phyloP scores from a whole-genome alignment of 139 green algal genomes.

The Monoraphidium neglectum region DNA sequence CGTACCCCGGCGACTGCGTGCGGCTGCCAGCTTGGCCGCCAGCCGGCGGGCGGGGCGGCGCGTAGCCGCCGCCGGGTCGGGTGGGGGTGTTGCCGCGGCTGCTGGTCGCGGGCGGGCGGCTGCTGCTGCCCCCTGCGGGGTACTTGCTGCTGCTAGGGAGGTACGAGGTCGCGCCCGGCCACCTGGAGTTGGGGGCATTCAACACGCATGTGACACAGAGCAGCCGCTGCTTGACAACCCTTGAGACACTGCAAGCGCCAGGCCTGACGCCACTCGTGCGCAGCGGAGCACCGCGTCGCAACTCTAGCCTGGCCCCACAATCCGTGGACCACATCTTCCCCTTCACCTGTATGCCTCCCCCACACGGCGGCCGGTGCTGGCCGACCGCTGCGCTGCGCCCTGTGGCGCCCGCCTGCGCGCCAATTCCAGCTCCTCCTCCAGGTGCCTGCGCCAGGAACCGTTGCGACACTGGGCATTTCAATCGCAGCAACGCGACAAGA shows the following conservation, averaged over 20 bases:
- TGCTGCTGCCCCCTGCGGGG: neutral
- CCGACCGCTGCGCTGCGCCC: no score
- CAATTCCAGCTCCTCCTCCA: slow-evolving; percentile 58
- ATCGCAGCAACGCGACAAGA: no score
- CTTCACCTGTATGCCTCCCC: neutral
- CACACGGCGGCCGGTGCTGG: neutral
- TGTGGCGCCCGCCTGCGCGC: no score
- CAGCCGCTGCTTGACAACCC: neutral
- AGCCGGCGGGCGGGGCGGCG: neutral
- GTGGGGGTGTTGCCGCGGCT: neutral
- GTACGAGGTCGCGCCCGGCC: neutral
- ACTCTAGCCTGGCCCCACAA: neutral
- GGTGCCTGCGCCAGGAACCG: no score
- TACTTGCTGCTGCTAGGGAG: slow-evolving; percentile 5
- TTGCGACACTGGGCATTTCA: no score
- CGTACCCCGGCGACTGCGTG: slow-evolving; percentile 16
- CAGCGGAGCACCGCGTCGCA: neutral
- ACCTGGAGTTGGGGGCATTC: neutral
- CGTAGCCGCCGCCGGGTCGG: neutral
- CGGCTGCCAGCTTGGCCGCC: slow-evolving; percentile 6
- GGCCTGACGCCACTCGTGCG: neutral
- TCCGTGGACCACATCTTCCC: neutral
- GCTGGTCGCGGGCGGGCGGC: neutral
- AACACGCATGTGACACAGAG: slow-evolving; percentile 1
- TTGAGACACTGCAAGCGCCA: neutral